Base-by-base conservation (phyloP, 1,139 yeast species). In the Meyerozyma sp. region DNA sequence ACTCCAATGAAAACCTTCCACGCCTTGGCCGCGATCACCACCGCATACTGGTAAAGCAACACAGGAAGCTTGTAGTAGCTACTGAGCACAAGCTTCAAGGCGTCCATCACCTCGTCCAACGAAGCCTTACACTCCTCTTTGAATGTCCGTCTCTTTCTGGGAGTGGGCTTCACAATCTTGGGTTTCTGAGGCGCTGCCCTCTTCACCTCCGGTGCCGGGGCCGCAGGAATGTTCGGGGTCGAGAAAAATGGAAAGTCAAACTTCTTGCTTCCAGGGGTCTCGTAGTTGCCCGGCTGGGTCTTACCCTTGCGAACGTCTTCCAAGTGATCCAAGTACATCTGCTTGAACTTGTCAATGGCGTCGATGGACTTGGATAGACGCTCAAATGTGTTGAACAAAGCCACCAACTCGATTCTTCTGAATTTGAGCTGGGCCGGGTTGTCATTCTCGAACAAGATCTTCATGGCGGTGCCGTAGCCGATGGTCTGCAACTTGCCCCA, bases 401-500 rank as follows among this genome's bases (percentile, higher is more conserved):
- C 95, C 42, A 91, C 94, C 46, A 94, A 68, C 65, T 93, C 99
- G 47, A 88, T 82, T 55, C 95, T 82, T 43, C 91, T 80, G 57
- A 90, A 76, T 45, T 72, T 69, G 48, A 70, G 61, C 35, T 71
- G 65, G 39, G 65, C 68, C 40, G 70, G 73, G 30, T 80, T 82
- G 47, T 85, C 77, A 43, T 60, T 55, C 61, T 93, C 98, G 59
- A 93, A 89, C 48, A 93, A 69, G 23, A 91, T 77, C 65, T 93
- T 93, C 58, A 94, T 75, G 2, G 97, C 95, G 16, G 98, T 93
- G 21, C 98, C 98, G 62, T 93, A 93, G 23, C 98, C 98, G 18
- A 94, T 89, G 1, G 96, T 89, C 68, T 93, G 98, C 25, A 93
- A 78, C 64, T 94, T 93, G 14, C 98, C 98, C 98, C 98, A 93